A percentile compares a stretch with the other conserved stretches of the same genome.
phyloP scores from a whole-genome alignment of 805 yeast species.

The Candida ascalaphidarum region DNA sequence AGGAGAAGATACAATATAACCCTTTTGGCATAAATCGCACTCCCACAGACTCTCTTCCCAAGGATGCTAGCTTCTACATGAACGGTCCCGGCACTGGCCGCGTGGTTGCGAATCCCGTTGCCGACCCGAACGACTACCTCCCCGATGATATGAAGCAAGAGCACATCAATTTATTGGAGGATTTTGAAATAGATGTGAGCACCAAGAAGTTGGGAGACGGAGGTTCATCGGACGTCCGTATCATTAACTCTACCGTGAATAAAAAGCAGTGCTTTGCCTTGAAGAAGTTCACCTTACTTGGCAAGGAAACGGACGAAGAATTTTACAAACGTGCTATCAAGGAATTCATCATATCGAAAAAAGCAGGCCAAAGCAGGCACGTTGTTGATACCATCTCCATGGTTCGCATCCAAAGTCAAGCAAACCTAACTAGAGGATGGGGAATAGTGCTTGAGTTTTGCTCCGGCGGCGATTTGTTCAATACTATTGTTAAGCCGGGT shows the following conservation, averaged over 20 bases:
- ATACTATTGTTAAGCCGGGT: constrained; percentile 43
- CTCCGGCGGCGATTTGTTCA: constrained; percentile 53
- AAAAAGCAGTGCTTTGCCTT: constrained; percentile 50
- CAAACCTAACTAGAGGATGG: constrained; percentile 58
- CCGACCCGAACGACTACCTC: constrained; percentile 55
- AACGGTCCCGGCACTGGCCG: constrained; percentile 36
- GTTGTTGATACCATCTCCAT: constrained; percentile 48
- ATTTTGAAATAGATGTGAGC: constrained; percentile 37
- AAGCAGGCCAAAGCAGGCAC: constrained; percentile 48
- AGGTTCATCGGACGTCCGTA: constrained; percentile 59
- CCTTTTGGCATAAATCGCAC: constrained; percentile 51
- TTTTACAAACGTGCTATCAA: constrained; percentile 58
- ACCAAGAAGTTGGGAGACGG: constrained; percentile 58
- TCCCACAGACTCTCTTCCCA: constrained; percentile 11
- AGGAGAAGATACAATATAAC: constrained; percentile 48
- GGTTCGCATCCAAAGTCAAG: constrained; percentile 48
- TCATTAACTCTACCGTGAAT: constrained; percentile 24
- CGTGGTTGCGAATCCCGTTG: constrained; percentile 51
- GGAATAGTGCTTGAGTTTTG: constrained; percentile 65
- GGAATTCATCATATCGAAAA: constrained; percentile 56
- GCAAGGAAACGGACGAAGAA: constrained; percentile 53
- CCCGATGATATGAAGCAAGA: constrained; percentile 47
- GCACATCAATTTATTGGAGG: constrained; percentile 42
- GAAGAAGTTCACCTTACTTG: constrained; percentile 53
- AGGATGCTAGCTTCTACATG: constrained; percentile 14